Conservation (phyloP, 2,329 filamentous ascomycete species). For the Drechslerella coelobrocha region DNA sequence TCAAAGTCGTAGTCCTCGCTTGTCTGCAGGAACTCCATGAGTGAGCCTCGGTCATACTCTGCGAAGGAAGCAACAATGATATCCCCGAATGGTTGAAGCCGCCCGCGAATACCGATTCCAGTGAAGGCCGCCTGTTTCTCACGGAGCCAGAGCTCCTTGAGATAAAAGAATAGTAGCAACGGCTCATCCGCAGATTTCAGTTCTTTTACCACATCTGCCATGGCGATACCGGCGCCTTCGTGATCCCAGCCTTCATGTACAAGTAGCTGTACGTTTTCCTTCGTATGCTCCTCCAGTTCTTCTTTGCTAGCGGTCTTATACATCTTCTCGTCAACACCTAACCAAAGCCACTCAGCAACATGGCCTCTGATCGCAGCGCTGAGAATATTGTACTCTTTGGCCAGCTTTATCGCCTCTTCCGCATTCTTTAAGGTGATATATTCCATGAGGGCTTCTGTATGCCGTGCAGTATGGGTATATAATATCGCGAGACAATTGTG, state of each 20-base stretch:
- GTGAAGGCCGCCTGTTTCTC: slow-evolving; percentile 68
- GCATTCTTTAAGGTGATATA: slow-evolving; percentile 93
- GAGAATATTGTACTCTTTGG: slow-evolving; percentile 86
- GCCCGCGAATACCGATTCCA: slow-evolving; percentile 57
- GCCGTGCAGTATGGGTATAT: slow-evolving; percentile 79
- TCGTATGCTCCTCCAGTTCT: slow-evolving; percentile 79
- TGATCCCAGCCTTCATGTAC: slow-evolving; percentile 75
- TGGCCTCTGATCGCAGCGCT: slow-evolving; percentile 82
- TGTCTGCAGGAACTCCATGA: slow-evolving; percentile 85
- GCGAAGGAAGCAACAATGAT: slow-evolving; percentile 86
- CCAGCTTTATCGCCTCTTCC: slow-evolving; percentile 83
- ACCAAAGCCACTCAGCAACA: slow-evolving; percentile 83
- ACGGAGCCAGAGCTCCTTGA: slow-evolving; percentile 83
- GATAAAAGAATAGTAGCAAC: slow-evolving; percentile 89
- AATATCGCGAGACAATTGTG: slow-evolving; percentile 84
- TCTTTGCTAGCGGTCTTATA: slow-evolving; percentile 69
- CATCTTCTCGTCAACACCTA: slow-evolving; percentile 79
- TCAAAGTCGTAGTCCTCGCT: slow-evolving; percentile 91
- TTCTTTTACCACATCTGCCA: slow-evolving; percentile 80
- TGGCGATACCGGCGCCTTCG: slow-evolving; percentile 78
- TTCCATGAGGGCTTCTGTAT: slow-evolving; percentile 82
- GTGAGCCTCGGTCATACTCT: slow-evolving; percentile 75
- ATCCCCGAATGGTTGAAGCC: slow-evolving; percentile 88
- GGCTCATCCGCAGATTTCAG: slow-evolving; percentile 71
- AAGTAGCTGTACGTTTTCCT: slow-evolving; percentile 82